Conservation (phyloP, 2,329 filamentous ascomycete genomes). For the Ceratocystis variospora region DNA sequence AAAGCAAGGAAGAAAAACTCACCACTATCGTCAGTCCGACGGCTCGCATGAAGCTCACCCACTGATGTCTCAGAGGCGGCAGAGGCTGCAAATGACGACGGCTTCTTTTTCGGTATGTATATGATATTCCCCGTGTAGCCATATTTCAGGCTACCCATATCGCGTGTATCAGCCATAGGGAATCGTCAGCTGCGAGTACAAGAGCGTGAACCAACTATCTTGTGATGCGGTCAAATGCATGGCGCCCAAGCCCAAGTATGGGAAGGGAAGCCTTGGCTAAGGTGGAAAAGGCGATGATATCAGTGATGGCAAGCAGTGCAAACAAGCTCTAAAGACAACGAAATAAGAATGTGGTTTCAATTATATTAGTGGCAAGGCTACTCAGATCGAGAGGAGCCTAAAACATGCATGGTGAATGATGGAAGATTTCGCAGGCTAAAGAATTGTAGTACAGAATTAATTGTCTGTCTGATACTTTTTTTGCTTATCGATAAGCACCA, state of each 20-base stretch:
- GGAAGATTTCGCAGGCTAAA: not conserved
- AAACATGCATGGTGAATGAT: not conserved
- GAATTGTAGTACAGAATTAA: not conserved
- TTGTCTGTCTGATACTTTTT: not conserved
- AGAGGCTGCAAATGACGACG: no score
- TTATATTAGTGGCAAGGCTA: not conserved
- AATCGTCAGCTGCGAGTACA: slow-evolving; percentile 9
- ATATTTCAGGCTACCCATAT: slow-evolving; percentile 17
- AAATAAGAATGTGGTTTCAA: not conserved
- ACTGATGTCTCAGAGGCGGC: not conserved
- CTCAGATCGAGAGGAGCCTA: not conserved
- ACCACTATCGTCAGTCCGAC: slow-evolving; percentile 12
- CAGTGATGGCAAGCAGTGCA: not conserved
- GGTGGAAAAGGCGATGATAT: not conserved
- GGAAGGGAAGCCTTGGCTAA: not conserved
- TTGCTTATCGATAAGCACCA: slow-evolving; percentile 11
- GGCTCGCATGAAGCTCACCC: slow-evolving; percentile 11
- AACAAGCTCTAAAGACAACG: no score
- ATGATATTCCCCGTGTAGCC: slow-evolving; percentile 14
- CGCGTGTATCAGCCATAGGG: slow-evolving; percentile 16
- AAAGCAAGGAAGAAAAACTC: not conserved
- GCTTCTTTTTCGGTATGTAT: slow-evolving; percentile 10
- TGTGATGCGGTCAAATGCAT: slow-evolving; percentile 13
- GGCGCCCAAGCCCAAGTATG: slow-evolving; percentile 12
- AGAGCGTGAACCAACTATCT: slow-evolving; percentile 6